phyloP scores from a whole-genome alignment of 352 stramenopile genomes.

The Pythium biforme region DNA sequence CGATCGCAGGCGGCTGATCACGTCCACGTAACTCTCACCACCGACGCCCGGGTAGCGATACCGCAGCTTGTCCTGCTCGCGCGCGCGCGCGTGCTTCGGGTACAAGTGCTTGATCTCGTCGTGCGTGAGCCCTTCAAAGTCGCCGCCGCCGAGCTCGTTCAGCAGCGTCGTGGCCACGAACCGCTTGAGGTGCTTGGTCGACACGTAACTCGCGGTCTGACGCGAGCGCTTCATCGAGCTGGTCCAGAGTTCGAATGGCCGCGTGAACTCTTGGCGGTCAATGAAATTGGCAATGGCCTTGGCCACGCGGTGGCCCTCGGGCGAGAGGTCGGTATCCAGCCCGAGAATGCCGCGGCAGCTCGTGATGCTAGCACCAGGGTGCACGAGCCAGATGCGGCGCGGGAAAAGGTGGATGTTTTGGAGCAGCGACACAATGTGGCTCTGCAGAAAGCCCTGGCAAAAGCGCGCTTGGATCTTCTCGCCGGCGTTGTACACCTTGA shows the following conservation, averaged over 20 bases:
- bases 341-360: constrained; percentile 76
- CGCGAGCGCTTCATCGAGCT: constrained; percentile 81
- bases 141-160: constrained; percentile 89
- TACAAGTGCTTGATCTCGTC: constrained; percentile 84
- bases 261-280: constrained; percentile 67
- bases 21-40: constrained; percentile 92
- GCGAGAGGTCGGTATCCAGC: constrained; percentile 80
- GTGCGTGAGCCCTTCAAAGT: constrained; percentile 89
- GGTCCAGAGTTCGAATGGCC: constrained; percentile 75
- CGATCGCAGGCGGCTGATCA: constrained; percentile 90
- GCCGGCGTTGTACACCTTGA: constrained; percentile 92
- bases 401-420: constrained; percentile 92
- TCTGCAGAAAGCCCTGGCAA: constrained; percentile 86
- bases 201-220: constrained; percentile 70
- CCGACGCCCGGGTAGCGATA: constrained; percentile 90
- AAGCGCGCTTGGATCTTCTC: constrained; percentile 90
- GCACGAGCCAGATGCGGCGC: constrained; percentile 89
- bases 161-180: constrained; percentile 88
- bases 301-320: constrained; percentile 77
- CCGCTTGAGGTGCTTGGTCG: constrained; percentile 64
- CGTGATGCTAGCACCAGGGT: constrained; percentile 78
- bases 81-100: constrained; percentile 83
- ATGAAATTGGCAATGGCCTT: constrained; percentile 86
- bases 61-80: constrained; percentile 88
- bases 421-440: constrained; percentile 84